A percentile compares a stretch with the other conserved stretches of the same genome.
Conservation (phyloP, 2,329 filamentous ascomycete species). For the Ascochyta pisi region DNA sequence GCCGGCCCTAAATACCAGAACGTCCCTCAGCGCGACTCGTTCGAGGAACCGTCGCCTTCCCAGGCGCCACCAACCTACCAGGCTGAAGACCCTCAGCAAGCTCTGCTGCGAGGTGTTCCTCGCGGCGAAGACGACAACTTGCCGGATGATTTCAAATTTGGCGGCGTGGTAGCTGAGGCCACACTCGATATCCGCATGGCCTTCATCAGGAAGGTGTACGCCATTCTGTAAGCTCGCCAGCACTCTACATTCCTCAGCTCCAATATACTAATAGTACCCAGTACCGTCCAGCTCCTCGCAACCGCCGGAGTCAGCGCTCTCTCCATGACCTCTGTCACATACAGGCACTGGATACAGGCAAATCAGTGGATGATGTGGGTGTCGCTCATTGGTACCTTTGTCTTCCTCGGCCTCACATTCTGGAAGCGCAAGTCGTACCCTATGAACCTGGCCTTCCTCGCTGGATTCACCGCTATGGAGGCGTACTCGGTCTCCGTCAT, state of each 20-base stretch:
- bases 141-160: slow-evolving; percentile 98
- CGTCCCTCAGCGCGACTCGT: slow-evolving; percentile 85
- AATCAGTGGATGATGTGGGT: slow-evolving; percentile 85
- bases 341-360: slow-evolving; percentile 85
- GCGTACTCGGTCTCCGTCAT: slow-evolving; percentile 93
- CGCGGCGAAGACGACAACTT: slow-evolving; percentile 87
- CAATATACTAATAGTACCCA: slow-evolving; percentile 37
- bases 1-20: slow-evolving; percentile 82
- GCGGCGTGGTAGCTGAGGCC: slow-evolving; percentile 89
- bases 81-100: slow-evolving; percentile 63
- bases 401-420: slow-evolving; percentile 48
- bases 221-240: slow-evolving; percentile 72
- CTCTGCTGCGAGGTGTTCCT: slow-evolving; percentile 68
- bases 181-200: slow-evolving; percentile 96
- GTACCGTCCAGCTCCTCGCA: slow-evolving; percentile 86
- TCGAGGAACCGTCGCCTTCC: slow-evolving; percentile 63
- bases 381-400: slow-evolving; percentile 64
- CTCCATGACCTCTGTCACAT: slow-evolving; percentile 81
- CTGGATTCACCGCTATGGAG: slow-evolving; percentile 87
- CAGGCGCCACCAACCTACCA: slow-evolving; percentile 79
- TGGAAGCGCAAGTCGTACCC: slow-evolving; percentile 73
- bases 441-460: slow-evolving; percentile 90
- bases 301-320: slow-evolving; percentile 82
- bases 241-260: slow-evolving; percentile 9
- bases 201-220: slow-evolving; percentile 97